These are phyloP conservation scores for Beauveria scarabaeidicola DNA, from an alignment of 2,329 filamentous ascomycete genomes.

Conservation along the genomic window DNA sequence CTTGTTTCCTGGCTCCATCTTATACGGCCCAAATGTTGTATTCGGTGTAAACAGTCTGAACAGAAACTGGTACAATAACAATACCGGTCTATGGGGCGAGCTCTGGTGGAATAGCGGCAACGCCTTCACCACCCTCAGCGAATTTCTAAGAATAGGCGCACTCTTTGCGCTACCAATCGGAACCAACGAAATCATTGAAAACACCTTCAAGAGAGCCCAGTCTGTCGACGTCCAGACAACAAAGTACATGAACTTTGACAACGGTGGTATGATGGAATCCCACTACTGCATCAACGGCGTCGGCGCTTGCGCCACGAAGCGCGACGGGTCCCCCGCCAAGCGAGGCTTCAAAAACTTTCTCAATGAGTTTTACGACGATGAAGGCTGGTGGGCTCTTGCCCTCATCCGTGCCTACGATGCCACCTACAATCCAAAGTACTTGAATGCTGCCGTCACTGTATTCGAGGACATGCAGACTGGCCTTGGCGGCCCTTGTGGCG, in stretches of 20 bases:
- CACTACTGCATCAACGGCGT: conserved; percentile 26
- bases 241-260: conserved; percentile 28
- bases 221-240: conserved; percentile 26
- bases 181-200: conserved; percentile 32
- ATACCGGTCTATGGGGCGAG: conserved; percentile 54
- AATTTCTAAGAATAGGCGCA: conserved; percentile 35
- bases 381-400: conserved; percentile 56
- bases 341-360: conserved; percentile 34
- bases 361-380: conserved; percentile 51
- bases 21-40: conserved; percentile 26
- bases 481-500: conserved; percentile 38
- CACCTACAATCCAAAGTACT: conserved; percentile 42
- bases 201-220: conserved; percentile 39
- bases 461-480: conserved; percentile 49
- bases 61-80: conserved; percentile 47
- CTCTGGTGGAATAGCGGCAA: conserved; percentile 71
- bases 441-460: conserved; percentile 42
- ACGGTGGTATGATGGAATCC: conserved; percentile 28
- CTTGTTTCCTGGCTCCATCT: conserved; percentile 14
- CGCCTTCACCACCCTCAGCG: conserved; percentile 51
- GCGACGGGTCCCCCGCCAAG: conserved; percentile 23
- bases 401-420: conserved; percentile 50
- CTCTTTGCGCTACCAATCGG: conserved; percentile 28
- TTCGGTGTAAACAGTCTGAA: conserved; percentile 40
- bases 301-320: conserved; percentile 9